phyloP scores from a whole-genome alignment of 331 rosid species.

The Quercus lobata region DNA sequence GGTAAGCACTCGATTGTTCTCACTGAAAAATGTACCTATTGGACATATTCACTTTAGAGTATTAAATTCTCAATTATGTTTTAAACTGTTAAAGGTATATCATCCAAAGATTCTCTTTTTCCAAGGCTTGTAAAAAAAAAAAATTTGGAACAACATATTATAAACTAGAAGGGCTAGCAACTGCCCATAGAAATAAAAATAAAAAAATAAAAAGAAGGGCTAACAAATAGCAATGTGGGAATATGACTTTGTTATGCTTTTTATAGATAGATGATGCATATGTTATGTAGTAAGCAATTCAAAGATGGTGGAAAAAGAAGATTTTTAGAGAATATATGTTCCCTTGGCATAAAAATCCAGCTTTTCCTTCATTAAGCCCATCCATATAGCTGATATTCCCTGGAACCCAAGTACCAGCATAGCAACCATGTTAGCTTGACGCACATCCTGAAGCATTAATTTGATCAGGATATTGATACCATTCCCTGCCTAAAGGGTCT shows the following conservation, averaged over 20 bases:
- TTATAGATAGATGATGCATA: conserved; percentile 32
- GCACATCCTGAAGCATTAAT: conserved; percentile 30
- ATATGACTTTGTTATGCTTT: conserved; percentile 28
- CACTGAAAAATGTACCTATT: neutral
- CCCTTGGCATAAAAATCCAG: conserved; percentile 50
- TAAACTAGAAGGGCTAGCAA: too few species aligned
- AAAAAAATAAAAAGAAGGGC: neutral
- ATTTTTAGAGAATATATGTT: conserved; percentile 54
- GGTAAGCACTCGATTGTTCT: neutral
- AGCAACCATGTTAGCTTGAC: conserved; percentile 24
- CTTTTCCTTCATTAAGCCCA: conserved; percentile 24
- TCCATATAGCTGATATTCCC: conserved; percentile 54
- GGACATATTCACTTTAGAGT: neutral
- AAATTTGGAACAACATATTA: neutral
- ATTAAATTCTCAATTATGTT: neutral
- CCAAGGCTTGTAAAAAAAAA: neutral
- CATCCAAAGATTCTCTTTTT: neutral
- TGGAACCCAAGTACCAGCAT: conserved; percentile 4
- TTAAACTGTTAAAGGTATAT: neutral
- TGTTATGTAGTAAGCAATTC: conserved; percentile 32
- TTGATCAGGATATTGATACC: conserved; percentile 41
- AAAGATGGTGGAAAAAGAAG: conserved; percentile 29
- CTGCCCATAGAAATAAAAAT: neutral
- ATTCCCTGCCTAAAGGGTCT: conserved; percentile 54
- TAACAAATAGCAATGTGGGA: conserved; percentile 22